These are phyloP conservation scores for Chlamydomonas sp. DNA, from an alignment of 139 green algal genomes.

Conservation along the genomic window DNA sequence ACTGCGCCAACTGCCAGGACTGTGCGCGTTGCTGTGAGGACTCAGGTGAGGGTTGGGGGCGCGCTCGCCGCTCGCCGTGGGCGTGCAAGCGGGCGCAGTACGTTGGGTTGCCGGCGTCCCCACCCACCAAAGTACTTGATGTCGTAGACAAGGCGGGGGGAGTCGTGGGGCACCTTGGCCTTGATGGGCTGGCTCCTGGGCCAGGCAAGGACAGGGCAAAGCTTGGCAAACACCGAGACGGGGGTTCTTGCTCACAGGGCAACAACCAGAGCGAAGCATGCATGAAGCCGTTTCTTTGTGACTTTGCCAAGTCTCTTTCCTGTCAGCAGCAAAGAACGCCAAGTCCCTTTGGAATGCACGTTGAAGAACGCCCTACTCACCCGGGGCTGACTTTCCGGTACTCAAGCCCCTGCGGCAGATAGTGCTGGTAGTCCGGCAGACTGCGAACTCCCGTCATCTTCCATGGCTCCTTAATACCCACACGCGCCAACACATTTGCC, in stretches of 20 bases:
- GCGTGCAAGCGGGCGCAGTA: too few relatives aligned
- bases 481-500: conserved; percentile 3
- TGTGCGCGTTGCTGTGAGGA: too few relatives aligned
- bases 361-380: conserved; percentile 21
- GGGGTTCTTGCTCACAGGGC: not conserved
- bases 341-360: not conserved
- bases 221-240: not conserved
- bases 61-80: too few relatives aligned
- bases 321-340: not conserved
- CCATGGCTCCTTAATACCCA: conserved; percentile 59
- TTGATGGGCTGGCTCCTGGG: conserved; percentile 72
- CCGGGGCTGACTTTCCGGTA: conserved; percentile 55
- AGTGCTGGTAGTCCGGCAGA: conserved; percentile 54
- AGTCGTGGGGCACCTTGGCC: conserved; percentile 68
- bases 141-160: conserved; percentile 72
- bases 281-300: not conserved
- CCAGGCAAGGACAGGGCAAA: not conserved
- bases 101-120: not conserved
- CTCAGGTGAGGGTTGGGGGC: too few relatives aligned
- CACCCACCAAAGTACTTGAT: conserved; percentile 80
- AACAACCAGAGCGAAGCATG: not conserved
- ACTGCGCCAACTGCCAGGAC: too few relatives aligned
- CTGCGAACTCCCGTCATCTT: conserved; percentile 53
- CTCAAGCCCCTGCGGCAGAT: conserved; percentile 44
- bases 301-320: too few relatives aligned